Conservation (phyloP, 2,329 filamentous ascomycete species). For the Pestalotiopsis sp. region DNA sequence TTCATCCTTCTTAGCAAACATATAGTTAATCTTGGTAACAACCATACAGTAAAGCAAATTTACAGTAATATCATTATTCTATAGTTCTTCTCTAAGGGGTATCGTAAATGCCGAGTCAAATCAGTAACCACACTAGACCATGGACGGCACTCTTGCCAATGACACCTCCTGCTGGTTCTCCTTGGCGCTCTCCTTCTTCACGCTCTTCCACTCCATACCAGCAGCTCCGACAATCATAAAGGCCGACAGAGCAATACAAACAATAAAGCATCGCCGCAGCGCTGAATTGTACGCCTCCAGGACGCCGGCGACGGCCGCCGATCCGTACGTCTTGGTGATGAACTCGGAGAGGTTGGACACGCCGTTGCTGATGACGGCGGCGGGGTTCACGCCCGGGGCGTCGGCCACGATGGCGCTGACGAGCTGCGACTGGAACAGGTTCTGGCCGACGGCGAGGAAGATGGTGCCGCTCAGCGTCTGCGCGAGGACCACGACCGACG, state of each 20-base stretch:
- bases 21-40: no score
- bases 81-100: no score
- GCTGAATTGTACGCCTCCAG: constrained; percentile 11
- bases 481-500: constrained; percentile 28
- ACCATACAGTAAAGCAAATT: no score
- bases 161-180: neutral
- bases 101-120: no score
- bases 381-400: constrained; percentile 1
- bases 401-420: constrained; percentile 16
- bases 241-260: constrained; percentile 1
- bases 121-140: constrained; percentile 39
- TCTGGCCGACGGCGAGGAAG: constrained; percentile 28
- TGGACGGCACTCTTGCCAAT: neutral
- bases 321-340: neutral
- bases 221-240: constrained; percentile 1
- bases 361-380: neutral
- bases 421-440: constrained; percentile 26
- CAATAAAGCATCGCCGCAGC: neutral
- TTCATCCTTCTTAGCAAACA: no score
- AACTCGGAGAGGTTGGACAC: neutral
- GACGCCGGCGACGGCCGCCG: neutral
- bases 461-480: constrained; percentile 28
- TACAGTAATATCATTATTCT: no score
- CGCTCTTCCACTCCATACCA: constrained; percentile 4
- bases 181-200: constrained; percentile 2